phyloP scores from a whole-genome alignment of 768 basidiomycete species.

The Sarcodon sp. region DNA sequence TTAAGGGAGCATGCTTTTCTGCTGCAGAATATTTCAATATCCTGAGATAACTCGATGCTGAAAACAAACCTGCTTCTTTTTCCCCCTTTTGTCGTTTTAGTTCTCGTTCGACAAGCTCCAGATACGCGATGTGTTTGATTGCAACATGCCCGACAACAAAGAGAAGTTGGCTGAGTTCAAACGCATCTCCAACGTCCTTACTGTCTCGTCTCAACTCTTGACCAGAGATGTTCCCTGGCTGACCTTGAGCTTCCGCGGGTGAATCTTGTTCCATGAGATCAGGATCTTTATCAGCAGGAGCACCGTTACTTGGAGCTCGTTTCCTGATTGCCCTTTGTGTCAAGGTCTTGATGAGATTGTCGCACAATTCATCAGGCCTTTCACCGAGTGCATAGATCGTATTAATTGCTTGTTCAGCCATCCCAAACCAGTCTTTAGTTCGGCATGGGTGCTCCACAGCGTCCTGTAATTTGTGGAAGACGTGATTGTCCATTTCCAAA shows the following conservation, averaged over 20 bases:
- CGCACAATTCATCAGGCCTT: slow-evolving; percentile 80
- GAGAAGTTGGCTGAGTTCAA: slow-evolving; percentile 84
- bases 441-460: slow-evolving; percentile 71
- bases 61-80: slow-evolving; percentile 52
- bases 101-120: slow-evolving; percentile 91
- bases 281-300: slow-evolving; percentile 19
- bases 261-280: slow-evolving; percentile 46
- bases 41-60: not conserved
- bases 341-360: slow-evolving; percentile 72
- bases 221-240: slow-evolving; percentile 1
- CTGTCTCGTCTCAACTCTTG: slow-evolving; percentile 6
- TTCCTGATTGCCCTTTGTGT: slow-evolving; percentile 54
- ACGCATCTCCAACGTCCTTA: slow-evolving; percentile 66
- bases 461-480: slow-evolving; percentile 76
- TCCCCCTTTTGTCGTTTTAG: slow-evolving; percentile 96
- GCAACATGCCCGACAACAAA: slow-evolving; percentile 96
- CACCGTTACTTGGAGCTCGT: slow-evolving; percentile 1
- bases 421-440: slow-evolving; percentile 90
- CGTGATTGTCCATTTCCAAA: slow-evolving; percentile 73
- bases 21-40: slow-evolving; percentile 19
- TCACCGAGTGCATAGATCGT: slow-evolving; percentile 92
- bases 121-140: slow-evolving; percentile 93
- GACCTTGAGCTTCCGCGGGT: slow-evolving; percentile 3
- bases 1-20: slow-evolving; percentile 41
- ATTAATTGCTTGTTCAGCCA: slow-evolving; percentile 95